phyloP scores from a whole-genome alignment of 768 basidiomycete species.

The Austroboletus festivus region DNA sequence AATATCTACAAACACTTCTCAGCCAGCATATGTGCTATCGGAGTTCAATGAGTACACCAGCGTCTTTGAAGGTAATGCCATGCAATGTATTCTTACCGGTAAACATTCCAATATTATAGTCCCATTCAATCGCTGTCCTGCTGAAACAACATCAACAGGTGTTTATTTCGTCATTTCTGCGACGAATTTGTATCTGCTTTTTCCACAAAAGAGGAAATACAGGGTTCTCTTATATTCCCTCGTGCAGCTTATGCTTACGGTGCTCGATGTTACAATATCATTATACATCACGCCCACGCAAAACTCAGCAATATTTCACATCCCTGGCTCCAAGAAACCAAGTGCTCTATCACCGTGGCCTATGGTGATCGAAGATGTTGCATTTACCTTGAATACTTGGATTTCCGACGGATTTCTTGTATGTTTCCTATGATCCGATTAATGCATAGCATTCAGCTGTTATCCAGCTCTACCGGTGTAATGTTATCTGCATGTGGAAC shows the following conservation, averaged over 20 bases:
- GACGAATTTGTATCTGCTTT: neutral
- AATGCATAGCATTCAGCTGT: neutral
- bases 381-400: neutral
- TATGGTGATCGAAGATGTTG: neutral
- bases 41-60: slow-evolving; percentile 19
- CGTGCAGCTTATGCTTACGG: neutral
- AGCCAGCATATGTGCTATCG: too few species aligned
- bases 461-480: slow-evolving; percentile 20
- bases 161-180: neutral
- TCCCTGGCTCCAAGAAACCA: neutral
- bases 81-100: slow-evolving; percentile 20
- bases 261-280: neutral
- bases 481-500: slow-evolving; percentile 16
- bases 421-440: neutral
- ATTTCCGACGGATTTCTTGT: neutral
- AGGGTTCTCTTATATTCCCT: neutral
- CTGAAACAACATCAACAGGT: neutral
- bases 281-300: neutral
- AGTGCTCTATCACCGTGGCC: neutral
- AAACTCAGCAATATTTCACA: neutral
- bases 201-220: neutral
- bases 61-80: slow-evolving; percentile 18
- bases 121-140: neutral
- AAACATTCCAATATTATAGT: neutral
- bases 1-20: too few species aligned